Percentiles rank a stretch among this genome's conserved stretches.
Conservation (phyloP, 306 rosid genomes). For the Benincasa hispida region DNA sequence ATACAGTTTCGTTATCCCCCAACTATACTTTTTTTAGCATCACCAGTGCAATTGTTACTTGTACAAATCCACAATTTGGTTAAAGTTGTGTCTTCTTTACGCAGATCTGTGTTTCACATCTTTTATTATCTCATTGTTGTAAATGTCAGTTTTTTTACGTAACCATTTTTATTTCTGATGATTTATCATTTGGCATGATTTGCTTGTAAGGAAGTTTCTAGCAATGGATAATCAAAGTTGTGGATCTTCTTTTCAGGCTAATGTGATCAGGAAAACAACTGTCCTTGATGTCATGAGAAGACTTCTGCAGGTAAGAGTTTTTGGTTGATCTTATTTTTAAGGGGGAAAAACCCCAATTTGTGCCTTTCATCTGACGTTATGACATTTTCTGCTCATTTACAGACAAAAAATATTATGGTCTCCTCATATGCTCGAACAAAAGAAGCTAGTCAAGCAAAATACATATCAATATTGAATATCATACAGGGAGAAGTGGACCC, state of each 20-base stretch:
- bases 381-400: constrained; percentile 10
- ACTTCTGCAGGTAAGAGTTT: constrained; percentile 70
- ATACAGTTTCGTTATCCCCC: neutral
- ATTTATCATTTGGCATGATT: neutral
- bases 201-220: neutral
- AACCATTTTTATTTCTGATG: neutral
- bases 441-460: constrained; percentile 99
- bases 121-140: neutral
- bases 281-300: constrained; percentile 98
- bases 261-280: constrained; percentile 93
- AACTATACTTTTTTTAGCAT: neutral
- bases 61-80: neutral
- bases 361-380: constrained; percentile 3
- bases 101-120: neutral
- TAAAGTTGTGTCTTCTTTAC: constrained; percentile 8
- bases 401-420: constrained; percentile 98
- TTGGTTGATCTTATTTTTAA: neutral
- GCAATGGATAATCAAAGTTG: neutral
- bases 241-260: constrained; percentile 49
- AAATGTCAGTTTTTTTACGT: neutral
- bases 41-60: neutral
- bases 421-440: constrained; percentile 96
- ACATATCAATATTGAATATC: constrained; percentile 91
- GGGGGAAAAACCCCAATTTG: neutral
- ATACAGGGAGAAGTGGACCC: constrained; percentile 99